Percentiles rank a stretch among this genome's conserved stretches.
Conservation (phyloP, 805 yeast species). For the Metschnikowia chrysomelidarum region DNA sequence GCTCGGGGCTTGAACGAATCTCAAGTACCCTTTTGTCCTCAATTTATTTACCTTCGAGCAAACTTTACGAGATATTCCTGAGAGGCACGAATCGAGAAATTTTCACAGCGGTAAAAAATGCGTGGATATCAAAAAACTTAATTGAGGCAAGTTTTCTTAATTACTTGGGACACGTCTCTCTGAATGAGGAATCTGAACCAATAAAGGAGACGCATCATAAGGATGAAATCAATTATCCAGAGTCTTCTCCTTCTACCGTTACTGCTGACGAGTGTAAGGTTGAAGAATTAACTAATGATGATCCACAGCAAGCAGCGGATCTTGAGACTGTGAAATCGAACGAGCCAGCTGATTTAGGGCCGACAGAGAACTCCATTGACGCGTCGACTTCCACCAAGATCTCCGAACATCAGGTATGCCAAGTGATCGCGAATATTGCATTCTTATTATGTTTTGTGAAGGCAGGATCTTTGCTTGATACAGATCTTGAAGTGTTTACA, state of each 20-base stretch:
- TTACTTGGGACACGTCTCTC: too few species aligned
- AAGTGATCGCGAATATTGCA: constrained; percentile 23
- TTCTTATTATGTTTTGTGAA: constrained; percentile 22
- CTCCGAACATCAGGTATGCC: constrained; percentile 9
- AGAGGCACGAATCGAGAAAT: constrained; percentile 15
- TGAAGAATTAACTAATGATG: too few species aligned
- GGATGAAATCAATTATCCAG: background rate
- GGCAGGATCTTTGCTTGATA: constrained; percentile 3
- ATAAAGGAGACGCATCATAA: too few species aligned
- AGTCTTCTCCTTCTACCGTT: background rate
- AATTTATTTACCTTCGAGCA: constrained; percentile 7
- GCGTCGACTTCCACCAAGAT: background rate
- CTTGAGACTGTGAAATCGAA: too few species aligned
- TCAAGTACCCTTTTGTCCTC: constrained; percentile 12
- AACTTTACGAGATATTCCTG: constrained; percentile 23
- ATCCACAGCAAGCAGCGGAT: too few species aligned
- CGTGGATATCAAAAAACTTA: constrained; percentile 24
- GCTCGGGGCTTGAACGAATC: constrained; percentile 11
- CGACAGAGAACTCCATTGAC: background rate
- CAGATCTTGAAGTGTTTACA: constrained; percentile 1
- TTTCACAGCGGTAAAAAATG: constrained; percentile 29
- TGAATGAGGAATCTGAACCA: too few species aligned
- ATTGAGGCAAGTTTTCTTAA: background rate
- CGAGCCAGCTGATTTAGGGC: too few species aligned
- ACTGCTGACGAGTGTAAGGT: background rate